A percentile compares a stretch with the other conserved stretches of the same genome.
Conservation (phyloP, 108 stramenopile genomes). For the Stephanodiscus triporus region DNA sequence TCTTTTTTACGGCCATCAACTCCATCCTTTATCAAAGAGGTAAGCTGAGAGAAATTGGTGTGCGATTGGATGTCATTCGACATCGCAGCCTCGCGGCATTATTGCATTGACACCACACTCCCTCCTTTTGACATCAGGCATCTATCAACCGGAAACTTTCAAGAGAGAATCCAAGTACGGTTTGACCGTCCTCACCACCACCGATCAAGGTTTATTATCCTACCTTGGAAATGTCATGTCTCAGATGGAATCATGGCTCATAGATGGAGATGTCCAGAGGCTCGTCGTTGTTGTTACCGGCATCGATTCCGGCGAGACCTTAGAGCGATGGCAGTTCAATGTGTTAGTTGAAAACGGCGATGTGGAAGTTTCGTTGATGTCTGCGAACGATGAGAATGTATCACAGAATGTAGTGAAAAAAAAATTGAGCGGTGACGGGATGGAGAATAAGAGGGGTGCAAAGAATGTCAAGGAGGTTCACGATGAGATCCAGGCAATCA, state of each 20-base stretch:
- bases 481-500: conserved; percentile 96
- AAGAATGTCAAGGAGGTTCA: conserved; percentile 95
- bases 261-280: conserved; percentile 88
- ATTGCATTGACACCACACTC: background rate
- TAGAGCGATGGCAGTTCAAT: conserved; percentile 99
- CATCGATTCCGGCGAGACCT: conserved; percentile 90
- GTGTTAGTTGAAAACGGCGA: conserved; percentile 68
- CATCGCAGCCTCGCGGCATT: background rate
- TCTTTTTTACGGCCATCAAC: conserved; percentile 99
- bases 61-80: background rate
- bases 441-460: conserved; percentile 26
- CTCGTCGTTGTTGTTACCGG: conserved; percentile 97
- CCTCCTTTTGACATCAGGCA: conserved; percentile 55
- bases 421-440: background rate
- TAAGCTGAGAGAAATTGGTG: conserved; percentile 11
- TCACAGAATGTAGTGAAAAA: conserved; percentile 27
- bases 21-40: conserved; percentile 97
- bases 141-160: conserved; percentile 98
- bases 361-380: conserved; percentile 22
- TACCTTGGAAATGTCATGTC: conserved; percentile 91
- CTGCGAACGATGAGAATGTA: conserved; percentile 13
- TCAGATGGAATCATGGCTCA: conserved; percentile 93
- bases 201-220: conserved; percentile 88
- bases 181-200: conserved; percentile 94
- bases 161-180: conserved; percentile 93